Evolutionary conservation across 371 early-diverging fungal genomes (phyloP).

Genomic region (Apophysomyces variabilis): DNA sequence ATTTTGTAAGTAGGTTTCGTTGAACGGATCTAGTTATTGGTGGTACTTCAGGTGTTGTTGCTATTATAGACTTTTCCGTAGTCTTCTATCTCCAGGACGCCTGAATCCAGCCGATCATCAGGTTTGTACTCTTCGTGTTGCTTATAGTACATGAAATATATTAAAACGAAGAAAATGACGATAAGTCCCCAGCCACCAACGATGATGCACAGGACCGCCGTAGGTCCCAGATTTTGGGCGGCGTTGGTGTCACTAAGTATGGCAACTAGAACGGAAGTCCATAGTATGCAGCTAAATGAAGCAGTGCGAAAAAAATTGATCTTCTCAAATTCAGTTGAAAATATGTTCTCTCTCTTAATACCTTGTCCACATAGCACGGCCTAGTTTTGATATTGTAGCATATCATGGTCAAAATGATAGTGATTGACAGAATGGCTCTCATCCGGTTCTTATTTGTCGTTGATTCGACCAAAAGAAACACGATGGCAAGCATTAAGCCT

Average conservation of each 20-base stretch:
- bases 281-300: conserved; percentile 62
- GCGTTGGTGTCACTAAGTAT: conserved; percentile 54
- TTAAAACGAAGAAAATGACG: conserved; percentile 46
- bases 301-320: conserved; percentile 64
- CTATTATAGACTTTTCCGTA: no score
- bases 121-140: conserved; percentile 22
- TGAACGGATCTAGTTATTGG: no score
- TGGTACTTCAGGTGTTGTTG: no score
- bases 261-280: conserved; percentile 60
- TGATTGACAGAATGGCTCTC: conserved; percentile 60
- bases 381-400: conserved; percentile 64
- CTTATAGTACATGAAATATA: conserved; percentile 50
- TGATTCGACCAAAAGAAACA: conserved; percentile 60
- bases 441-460: conserved; percentile 56
- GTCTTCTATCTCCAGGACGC: not conserved
- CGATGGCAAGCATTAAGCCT: conserved; percentile 58
- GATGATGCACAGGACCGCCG: conserved; percentile 58
- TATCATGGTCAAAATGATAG: conserved; percentile 61
- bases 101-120: conserved; percentile 10
- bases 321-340: conserved; percentile 17
- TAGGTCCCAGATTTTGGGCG: conserved; percentile 47
- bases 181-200: conserved; percentile 59
- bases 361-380: conserved; percentile 65
- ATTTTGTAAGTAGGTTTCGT: no score
- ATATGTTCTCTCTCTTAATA: conserved; percentile 12